Evolutionary conservation across 495 filamentous ascomycete species (phyloP).

Genomic region (Penicillium soppii): DNA sequence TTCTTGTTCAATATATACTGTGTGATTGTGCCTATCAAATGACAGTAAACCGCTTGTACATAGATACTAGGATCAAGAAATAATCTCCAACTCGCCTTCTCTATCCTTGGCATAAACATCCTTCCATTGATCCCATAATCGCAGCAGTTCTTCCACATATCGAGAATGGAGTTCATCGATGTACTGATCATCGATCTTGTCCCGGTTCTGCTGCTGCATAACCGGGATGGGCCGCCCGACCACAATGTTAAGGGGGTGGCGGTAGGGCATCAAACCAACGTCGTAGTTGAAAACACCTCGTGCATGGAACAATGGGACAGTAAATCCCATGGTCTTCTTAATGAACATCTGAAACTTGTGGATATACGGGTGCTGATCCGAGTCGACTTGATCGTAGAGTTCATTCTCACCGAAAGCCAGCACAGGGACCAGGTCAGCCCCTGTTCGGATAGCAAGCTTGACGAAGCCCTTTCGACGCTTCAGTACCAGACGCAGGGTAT

Average conservation of each 20-base stretch:
- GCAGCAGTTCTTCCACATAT: conserved; percentile 76
- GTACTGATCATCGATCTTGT: conserved; percentile 65
- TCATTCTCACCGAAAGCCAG: conserved; percentile 94
- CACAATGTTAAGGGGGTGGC: conserved; percentile 81
- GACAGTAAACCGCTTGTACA: background rate
- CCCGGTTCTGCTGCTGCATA: conserved; percentile 48
- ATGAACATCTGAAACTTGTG: conserved; percentile 75
- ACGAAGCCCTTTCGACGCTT: conserved; percentile 87
- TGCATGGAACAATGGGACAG: conserved; percentile 85
- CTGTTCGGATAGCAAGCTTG: conserved; percentile 85
- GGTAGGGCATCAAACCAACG: conserved; percentile 91
- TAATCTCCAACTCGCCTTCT: conserved; percentile 72
- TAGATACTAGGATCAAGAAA: conserved; percentile 52
- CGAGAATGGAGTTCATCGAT: conserved; percentile 73
- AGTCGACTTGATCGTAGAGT: conserved; percentile 82
- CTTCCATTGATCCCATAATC: conserved; percentile 86
- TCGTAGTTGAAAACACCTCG: conserved; percentile 97
- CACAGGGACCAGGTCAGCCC: conserved; percentile 89
- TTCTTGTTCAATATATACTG: background rate
- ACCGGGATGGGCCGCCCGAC: conserved; percentile 80
- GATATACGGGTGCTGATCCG: conserved; percentile 67
- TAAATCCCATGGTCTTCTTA: conserved; percentile 87
- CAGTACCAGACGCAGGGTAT: conserved; percentile 70
- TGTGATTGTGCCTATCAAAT: background rate
- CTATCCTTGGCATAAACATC: conserved; percentile 76